Evolutionary conservation across 2,329 filamentous ascomycete species (phyloP).

Genomic region (Massarina eburnea): DNA sequence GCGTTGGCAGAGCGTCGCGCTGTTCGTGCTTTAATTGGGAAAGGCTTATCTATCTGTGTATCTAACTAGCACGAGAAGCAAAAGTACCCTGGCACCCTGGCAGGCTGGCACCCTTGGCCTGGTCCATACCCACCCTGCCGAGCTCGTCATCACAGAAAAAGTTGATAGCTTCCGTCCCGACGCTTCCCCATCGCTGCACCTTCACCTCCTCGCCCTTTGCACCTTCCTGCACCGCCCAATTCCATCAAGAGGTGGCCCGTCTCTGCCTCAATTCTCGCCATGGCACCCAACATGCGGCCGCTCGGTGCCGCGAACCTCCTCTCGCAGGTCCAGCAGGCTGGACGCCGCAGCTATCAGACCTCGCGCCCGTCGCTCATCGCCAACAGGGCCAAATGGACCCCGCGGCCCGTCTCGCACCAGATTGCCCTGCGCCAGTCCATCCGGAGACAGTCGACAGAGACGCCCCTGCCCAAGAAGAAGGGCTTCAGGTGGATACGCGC

Average conservation of each 20-base stretch:
- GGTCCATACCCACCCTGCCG: too few relatives aligned
- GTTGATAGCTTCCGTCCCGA: conserved; percentile 22
- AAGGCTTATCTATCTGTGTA: too few relatives aligned
- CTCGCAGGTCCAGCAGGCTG: conserved; percentile 36
- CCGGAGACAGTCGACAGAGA: conserved; percentile 36
- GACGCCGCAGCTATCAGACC: conserved; percentile 38
- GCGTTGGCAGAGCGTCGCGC: too few relatives aligned
- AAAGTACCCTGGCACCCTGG: too few relatives aligned
- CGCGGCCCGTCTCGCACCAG: conserved; percentile 36
- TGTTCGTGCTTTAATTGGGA: too few relatives aligned
- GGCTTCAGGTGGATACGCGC: conserved; percentile 71
- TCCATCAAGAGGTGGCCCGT: conserved; percentile 6
- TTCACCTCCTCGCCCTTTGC: conserved; percentile 6
- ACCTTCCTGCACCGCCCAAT: conserved; percentile 1
- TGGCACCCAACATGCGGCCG: conserved; percentile 42
- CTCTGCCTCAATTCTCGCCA: conserved; percentile 18
- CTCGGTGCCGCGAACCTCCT: conserved; percentile 33
- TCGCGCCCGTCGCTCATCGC: conserved; percentile 37
- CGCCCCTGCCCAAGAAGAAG: conserved; percentile 47
- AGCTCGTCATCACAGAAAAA: conserved; percentile 34
- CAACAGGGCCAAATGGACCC: conserved; percentile 37
- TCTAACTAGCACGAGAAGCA: too few relatives aligned
- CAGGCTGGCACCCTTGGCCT: too few relatives aligned
- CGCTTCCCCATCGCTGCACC: conserved; percentile 12
- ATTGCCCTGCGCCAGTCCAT: conserved; percentile 40